Percentiles rank a stretch among this genome's conserved stretches.
phyloP scores from a whole-genome alignment of 2,329 filamentous ascomycete genomes.

The Colletotrichum sp. region DNA sequence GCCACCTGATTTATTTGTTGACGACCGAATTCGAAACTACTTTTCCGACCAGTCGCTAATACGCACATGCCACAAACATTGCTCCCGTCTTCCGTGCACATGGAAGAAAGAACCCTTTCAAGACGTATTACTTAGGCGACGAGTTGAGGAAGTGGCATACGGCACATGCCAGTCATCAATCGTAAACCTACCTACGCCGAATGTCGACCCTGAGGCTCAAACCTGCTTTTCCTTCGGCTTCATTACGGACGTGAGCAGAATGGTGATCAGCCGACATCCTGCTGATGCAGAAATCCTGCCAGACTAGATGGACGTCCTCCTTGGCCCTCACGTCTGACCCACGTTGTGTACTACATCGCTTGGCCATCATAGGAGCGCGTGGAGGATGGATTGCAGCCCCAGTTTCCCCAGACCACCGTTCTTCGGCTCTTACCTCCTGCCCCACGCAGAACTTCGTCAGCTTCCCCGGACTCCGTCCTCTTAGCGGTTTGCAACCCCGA shows the following conservation, averaged over 20 bases:
- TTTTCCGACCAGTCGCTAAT: rapidly evolving
- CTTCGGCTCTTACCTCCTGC: background rate
- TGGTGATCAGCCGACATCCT: background rate
- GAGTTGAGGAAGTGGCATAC: background rate
- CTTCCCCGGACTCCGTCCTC: background rate
- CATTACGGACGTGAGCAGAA: background rate
- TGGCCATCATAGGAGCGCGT: background rate
- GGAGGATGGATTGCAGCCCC: background rate
- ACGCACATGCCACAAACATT: background rate
- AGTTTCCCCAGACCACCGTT: background rate
- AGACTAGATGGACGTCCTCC: background rate
- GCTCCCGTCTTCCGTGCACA: background rate
- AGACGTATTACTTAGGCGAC: background rate
- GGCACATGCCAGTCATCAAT: background rate
- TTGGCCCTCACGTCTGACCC: background rate
- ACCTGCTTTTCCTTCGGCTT: background rate
- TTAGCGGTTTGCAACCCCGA: background rate
- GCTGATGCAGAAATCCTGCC: background rate
- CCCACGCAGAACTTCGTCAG: background rate
- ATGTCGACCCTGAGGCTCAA: background rate
- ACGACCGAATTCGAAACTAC: rapidly evolving
- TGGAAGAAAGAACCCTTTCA: background rate
- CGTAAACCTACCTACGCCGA: background rate
- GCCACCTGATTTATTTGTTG: background rate
- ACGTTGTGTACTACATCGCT: background rate